Conservation (phyloP, 2,329 filamentous ascomycete species). For the Fusarium nurragi region DNA sequence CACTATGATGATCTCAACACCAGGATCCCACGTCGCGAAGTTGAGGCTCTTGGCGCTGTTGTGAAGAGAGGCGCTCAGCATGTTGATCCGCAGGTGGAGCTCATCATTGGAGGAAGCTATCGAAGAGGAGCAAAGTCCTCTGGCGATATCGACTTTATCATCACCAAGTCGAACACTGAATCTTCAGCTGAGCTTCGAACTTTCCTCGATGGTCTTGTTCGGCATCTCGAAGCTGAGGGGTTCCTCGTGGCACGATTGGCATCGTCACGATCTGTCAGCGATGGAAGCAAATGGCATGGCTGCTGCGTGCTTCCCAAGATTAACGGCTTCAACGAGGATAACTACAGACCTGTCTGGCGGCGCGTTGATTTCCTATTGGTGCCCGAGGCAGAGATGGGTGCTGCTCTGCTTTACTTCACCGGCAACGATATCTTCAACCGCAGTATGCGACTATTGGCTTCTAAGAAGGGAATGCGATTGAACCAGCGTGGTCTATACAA, state of each 20-base stretch:
- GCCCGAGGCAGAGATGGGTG: conserved; percentile 80
- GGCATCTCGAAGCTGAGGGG: conserved; percentile 63
- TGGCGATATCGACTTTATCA: conserved; percentile 85
- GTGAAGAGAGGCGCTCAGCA: conserved; percentile 67
- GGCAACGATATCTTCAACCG: conserved; percentile 96
- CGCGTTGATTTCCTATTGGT: conserved; percentile 88
- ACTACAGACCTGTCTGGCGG: conserved; percentile 70
- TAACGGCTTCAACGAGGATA: conserved; percentile 47
- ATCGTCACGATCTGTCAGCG: conserved; percentile 54
- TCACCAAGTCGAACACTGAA: conserved; percentile 72
- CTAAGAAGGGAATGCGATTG: conserved; percentile 82
- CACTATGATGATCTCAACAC: conserved; percentile 82
- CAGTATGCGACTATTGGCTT: conserved; percentile 81
- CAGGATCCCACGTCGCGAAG: conserved; percentile 81
- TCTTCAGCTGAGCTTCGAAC: conserved; percentile 65
- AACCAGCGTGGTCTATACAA: conserved; percentile 85
- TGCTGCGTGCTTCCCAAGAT: conserved; percentile 74
- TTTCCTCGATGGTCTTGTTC: conserved; percentile 72
- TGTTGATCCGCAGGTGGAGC: conserved; percentile 71
- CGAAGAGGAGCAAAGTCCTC: conserved; percentile 78
- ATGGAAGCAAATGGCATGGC: conserved; percentile 88
- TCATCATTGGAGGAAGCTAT: conserved; percentile 86
- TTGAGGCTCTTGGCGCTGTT: conserved; percentile 72
- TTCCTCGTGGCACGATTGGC: conserved; percentile 80
- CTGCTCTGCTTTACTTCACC: conserved; percentile 92